Evolutionary conservation across 352 stramenopile genomes (phyloP).

Genomic region (Phytophthora sp.): DNA sequence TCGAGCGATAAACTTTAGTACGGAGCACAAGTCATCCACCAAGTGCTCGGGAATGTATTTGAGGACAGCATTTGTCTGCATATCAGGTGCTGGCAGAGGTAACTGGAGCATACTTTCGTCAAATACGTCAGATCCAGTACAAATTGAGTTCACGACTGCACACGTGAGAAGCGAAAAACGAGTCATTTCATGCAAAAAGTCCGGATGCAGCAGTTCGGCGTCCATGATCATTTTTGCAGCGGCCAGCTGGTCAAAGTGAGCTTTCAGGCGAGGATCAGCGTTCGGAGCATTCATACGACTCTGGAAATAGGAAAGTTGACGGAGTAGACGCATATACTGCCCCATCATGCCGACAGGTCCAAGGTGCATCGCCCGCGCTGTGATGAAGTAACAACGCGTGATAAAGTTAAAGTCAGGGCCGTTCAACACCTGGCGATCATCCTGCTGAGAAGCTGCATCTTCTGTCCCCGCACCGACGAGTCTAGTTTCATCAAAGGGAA

Average conservation of each 20-base stretch:
- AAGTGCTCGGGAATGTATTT: constrained; percentile 94
- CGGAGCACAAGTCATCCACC: constrained; percentile 93
- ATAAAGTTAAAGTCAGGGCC: constrained; percentile 94
- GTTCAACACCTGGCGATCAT: constrained; percentile 34
- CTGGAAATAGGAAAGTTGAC: constrained; percentile 91
- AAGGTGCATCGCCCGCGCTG: constrained; percentile 91
- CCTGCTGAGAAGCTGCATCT: constrained; percentile 13
- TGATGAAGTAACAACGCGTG: constrained; percentile 97
- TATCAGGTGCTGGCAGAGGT: constrained; percentile 45
- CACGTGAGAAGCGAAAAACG: constrained; percentile 76
- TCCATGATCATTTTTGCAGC: constrained; percentile 83
- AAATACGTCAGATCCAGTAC: constrained; percentile 32
- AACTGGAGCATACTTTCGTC: constrained; percentile 35
- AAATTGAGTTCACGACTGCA: constrained; percentile 65
- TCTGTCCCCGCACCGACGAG: constrained; percentile 40
- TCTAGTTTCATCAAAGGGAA: constrained; percentile 70
- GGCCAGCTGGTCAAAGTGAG: constrained; percentile 78
- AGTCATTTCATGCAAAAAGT: constrained; percentile 80
- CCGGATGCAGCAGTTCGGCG: constrained; percentile 76
- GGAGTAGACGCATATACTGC: constrained; percentile 87
- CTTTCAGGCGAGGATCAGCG: constrained; percentile 69
- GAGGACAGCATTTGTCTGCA: constrained; percentile 50
- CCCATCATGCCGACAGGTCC: constrained; percentile 88
- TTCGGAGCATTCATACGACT: constrained; percentile 74
- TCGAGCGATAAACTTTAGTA: constrained; percentile 92